Conservation (phyloP, 1,139 yeast species). For the Kodamaea derodonti region DNA sequence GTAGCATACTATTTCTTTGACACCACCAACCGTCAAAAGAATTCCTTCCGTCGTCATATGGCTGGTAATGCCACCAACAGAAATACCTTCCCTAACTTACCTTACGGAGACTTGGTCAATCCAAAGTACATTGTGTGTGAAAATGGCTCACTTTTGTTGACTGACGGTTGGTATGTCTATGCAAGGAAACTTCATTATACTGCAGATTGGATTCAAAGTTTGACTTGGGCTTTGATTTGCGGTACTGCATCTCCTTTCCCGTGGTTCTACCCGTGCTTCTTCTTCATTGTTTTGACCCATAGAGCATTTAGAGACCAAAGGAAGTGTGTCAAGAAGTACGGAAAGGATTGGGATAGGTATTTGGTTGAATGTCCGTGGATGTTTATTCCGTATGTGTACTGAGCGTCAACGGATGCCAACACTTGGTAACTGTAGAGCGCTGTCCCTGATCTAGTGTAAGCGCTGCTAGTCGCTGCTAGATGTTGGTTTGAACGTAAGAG, state of each 20-base stretch:
- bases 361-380: slow-evolving; percentile 85
- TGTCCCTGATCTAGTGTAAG: too few species aligned
- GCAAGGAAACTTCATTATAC: slow-evolving; percentile 96
- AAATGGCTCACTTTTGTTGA: slow-evolving; percentile 77
- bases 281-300: slow-evolving; percentile 80
- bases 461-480: too few species aligned
- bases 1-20: slow-evolving; percentile 89
- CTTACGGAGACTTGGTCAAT: slow-evolving; percentile 73
- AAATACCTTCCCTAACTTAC: slow-evolving; percentile 90
- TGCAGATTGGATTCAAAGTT: slow-evolving; percentile 84
- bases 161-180: slow-evolving; percentile 90
- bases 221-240: slow-evolving; percentile 89
- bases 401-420: slow-evolving; percentile 9
- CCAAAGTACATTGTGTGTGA: slow-evolving; percentile 83
- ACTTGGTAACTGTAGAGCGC: too few species aligned
- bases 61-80: slow-evolving; percentile 75
- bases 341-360: slow-evolving; percentile 89
- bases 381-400: slow-evolving; percentile 84
- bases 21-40: slow-evolving; percentile 93
- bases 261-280: slow-evolving; percentile 93
- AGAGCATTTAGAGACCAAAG: slow-evolving; percentile 83
- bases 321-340: slow-evolving; percentile 83
- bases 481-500: too few species aligned
- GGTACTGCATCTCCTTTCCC: slow-evolving; percentile 88
- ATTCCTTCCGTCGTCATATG: slow-evolving; percentile 81